A percentile compares a stretch with the other conserved stretches of the same genome.
phyloP scores from a whole-genome alignment of 108 stramenopile species.

The Cyclostephanos tholiformis region DNA sequence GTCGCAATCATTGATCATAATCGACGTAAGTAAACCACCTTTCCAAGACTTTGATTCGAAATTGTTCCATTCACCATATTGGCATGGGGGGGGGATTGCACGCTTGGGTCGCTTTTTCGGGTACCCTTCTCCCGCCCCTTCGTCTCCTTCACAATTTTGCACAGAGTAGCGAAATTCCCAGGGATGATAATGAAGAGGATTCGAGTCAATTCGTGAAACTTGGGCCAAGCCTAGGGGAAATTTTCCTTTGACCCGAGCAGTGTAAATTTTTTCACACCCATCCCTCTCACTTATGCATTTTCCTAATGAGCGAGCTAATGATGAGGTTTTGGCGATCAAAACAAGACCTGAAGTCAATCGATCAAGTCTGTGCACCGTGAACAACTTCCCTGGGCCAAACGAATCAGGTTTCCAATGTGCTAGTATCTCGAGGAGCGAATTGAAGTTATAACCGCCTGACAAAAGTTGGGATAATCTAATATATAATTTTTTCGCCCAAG shows the following conservation, averaged over 20 bases:
- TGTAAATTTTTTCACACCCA: conserved; percentile 72
- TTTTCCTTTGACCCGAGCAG: conserved; percentile 73
- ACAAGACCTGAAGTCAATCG: conserved; percentile 80
- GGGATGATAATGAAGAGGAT: conserved; percentile 2
- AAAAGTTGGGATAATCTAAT: background rate
- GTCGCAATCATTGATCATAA: conserved; percentile 7
- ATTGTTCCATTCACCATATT: conserved; percentile 31
- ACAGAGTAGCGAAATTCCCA: conserved; percentile 28
- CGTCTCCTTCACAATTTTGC: background rate
- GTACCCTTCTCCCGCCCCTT: background rate
- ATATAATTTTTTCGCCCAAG: background rate
- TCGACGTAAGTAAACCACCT: conserved; percentile 23
- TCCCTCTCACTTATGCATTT: conserved; percentile 68
- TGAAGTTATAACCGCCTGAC: conserved; percentile 75
- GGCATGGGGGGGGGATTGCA: conserved; percentile 44
- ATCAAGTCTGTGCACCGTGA: conserved; percentile 80
- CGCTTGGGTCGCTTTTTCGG: conserved; percentile 10
- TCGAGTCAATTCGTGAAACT: background rate
- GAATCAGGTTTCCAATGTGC: conserved; percentile 50
- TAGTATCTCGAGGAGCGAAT: conserved; percentile 73
- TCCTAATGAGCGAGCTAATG: conserved; percentile 63
- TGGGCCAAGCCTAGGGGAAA: conserved; percentile 57
- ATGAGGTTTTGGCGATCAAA: conserved; percentile 66
- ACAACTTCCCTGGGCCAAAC: conserved; percentile 54
- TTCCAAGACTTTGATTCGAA: conserved; percentile 3